phyloP scores from a whole-genome alignment of 495 filamentous ascomycete species.

The Polyplosphaeria fusca region DNA sequence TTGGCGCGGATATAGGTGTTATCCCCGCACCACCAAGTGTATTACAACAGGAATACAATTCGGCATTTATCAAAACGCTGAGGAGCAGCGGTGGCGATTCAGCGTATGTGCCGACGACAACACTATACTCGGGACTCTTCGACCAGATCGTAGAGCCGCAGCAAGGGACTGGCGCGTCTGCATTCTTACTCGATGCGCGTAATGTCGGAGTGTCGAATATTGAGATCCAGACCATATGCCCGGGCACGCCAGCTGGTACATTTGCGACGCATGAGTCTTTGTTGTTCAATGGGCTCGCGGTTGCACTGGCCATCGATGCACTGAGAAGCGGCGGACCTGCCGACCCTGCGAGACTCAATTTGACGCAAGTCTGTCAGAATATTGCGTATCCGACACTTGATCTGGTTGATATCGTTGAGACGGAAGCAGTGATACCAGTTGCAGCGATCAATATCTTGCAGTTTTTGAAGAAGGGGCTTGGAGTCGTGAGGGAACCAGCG shows the following conservation, averaged over 20 bases:
- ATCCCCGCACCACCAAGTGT: conserved; percentile 35
- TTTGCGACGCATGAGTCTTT: conserved; percentile 49
- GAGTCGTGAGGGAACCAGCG: conserved; percentile 26
- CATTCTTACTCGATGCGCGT: conserved; percentile 39
- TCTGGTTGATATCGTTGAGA: conserved; percentile 41
- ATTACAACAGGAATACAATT: conserved; percentile 47
- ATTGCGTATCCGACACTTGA: conserved; percentile 39
- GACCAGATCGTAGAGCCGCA: conserved; percentile 51
- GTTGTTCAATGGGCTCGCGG: conserved; percentile 39
- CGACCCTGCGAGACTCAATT: background rate
- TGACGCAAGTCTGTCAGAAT: conserved; percentile 37
- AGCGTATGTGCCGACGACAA: conserved; percentile 53
- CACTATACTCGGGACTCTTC: conserved; percentile 42
- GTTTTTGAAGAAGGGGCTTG: conserved; percentile 20
- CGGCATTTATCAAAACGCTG: conserved; percentile 43
- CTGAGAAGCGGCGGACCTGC: background rate
- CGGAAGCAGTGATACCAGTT: conserved; percentile 34
- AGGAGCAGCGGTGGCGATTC: conserved; percentile 45
- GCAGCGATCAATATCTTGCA: conserved; percentile 21
- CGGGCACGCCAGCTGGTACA: conserved; percentile 39
- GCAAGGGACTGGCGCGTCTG: conserved; percentile 46
- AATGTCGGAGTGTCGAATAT: conserved; percentile 48
- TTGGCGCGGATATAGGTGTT: conserved; percentile 20
- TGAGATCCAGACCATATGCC: conserved; percentile 45
- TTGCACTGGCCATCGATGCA: background rate